phyloP scores from a whole-genome alignment of 192 early-diverging fungal species.

The Neocallimastix lanati region DNA sequence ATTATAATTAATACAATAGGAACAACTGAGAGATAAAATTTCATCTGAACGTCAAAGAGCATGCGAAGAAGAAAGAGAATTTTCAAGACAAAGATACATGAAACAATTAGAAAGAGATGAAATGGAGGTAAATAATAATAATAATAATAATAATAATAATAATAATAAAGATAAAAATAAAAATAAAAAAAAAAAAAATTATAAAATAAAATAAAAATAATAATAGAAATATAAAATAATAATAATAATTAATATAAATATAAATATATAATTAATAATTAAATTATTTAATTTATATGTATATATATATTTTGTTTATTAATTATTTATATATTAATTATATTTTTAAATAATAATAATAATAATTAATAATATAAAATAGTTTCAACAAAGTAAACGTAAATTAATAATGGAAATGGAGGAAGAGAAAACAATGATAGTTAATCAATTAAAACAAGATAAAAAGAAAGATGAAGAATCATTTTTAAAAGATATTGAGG shows the following conservation, averaged over 20 bases:
- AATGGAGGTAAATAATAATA: slow-evolving; percentile 34
- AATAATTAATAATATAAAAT: background rate
- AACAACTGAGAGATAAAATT: slow-evolving; percentile 22
- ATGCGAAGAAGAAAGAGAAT: slow-evolving; percentile 38
- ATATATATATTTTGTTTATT: no score
- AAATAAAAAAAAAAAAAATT: no score
- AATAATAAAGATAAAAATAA: no score
- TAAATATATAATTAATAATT: no score
- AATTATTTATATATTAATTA: no score
- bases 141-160: no score
- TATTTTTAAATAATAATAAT: no score
- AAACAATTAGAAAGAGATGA: slow-evolving; percentile 43
- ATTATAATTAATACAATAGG: no score
- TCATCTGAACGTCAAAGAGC: slow-evolving; percentile 25
- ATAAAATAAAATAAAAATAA: no score
- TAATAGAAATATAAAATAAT: no score
- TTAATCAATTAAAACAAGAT: background rate
- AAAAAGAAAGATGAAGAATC: background rate
- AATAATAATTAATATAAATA: no score
- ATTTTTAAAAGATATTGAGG: background rate
- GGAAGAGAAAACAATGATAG: slow-evolving; percentile 13
- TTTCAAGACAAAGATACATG: slow-evolving; percentile 30
- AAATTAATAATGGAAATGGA: slow-evolving; percentile 28
- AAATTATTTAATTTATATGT: no score
- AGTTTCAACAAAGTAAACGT: slow-evolving; percentile 37